Evolutionary conservation across 192 early-diverging fungal species (phyloP).

Genomic region (Coemansia sp.): DNA sequence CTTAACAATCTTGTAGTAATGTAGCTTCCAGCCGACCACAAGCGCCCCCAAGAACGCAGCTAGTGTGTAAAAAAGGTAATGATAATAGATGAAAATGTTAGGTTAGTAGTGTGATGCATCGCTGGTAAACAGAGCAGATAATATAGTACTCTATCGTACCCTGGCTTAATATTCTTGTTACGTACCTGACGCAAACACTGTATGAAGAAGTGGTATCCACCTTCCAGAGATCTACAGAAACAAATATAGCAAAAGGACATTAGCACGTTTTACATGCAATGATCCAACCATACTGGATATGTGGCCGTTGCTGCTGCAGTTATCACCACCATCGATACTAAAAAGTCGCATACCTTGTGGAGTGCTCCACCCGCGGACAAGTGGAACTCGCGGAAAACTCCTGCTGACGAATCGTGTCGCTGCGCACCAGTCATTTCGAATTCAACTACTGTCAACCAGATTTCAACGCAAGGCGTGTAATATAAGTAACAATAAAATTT

Average conservation of each 20-base stretch:
- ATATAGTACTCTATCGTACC: not conserved
- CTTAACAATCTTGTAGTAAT: conserved; percentile 79
- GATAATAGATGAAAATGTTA: not conserved
- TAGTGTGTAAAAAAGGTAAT: not conserved
- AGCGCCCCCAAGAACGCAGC: conserved; percentile 70
- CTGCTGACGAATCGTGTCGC: conserved; percentile 15
- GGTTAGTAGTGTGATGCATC: not conserved
- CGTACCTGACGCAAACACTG: conserved; percentile 54
- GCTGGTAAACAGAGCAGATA: not conserved
- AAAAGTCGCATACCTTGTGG: conserved; percentile 20
- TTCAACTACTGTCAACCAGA: not conserved
- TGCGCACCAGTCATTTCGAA: conserved; percentile 27
- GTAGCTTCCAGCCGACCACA: conserved; percentile 65
- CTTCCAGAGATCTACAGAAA: conserved; percentile 46
- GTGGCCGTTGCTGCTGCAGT: not conserved
- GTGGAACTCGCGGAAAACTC: conserved; percentile 30
- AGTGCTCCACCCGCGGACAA: conserved; percentile 37
- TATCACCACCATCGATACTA: not conserved
- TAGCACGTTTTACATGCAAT: not conserved
- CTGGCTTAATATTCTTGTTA: conserved; percentile 5
- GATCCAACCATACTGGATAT: not conserved
- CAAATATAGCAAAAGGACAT: not conserved
- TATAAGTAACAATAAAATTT: not conserved
- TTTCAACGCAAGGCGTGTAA: not conserved
- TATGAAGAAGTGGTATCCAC: conserved; percentile 58